These are phyloP conservation scores for Yamadazyma membranifaciens DNA, from an alignment of 1,139 yeast species.

Conservation along the genomic window DNA sequence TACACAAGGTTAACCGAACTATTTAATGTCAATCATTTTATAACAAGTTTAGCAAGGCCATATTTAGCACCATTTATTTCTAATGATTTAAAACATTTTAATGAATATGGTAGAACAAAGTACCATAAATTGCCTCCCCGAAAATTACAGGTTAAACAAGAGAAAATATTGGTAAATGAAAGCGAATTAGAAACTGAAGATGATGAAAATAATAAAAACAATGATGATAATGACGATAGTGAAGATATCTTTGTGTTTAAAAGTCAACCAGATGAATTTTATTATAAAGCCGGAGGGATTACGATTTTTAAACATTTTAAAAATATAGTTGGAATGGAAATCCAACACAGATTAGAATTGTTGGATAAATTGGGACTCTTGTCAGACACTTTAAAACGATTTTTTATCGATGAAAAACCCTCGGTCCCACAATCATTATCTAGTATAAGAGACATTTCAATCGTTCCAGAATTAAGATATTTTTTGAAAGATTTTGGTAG, in stretches of 20 bases:
- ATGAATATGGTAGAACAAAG: constrained; percentile 35
- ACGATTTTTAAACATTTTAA: constrained; percentile 35
- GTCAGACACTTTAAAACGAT: constrained; percentile 66
- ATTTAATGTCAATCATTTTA: constrained; percentile 89
- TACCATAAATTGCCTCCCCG: constrained; percentile 16
- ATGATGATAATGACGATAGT: constrained; percentile 8
- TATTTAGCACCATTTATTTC: constrained; percentile 86
- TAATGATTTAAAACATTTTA: constrained; percentile 71
- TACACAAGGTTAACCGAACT: constrained; percentile 87
- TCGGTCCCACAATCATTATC: constrained; percentile 57
- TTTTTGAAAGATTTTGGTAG: constrained; percentile 66
- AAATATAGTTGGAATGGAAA: constrained; percentile 52
- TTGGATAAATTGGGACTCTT: constrained; percentile 77
- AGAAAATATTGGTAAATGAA: neutral
- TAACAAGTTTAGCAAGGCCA: constrained; percentile 88
- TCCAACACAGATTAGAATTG: constrained; percentile 80
- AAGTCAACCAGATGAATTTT: constrained; percentile 24
- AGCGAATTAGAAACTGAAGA: constrained; percentile 7
- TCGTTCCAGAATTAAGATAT: constrained; percentile 82
- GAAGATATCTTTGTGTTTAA: constrained; percentile 26
- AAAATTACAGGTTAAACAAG: constrained; percentile 3
- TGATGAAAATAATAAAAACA: neutral
- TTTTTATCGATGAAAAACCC: constrained; percentile 89
- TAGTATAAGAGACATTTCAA: constrained; percentile 67
- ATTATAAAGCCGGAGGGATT: constrained; percentile 30